Conservation (phyloP, 495 filamentous ascomycete genomes). For the Niebla homalea region DNA sequence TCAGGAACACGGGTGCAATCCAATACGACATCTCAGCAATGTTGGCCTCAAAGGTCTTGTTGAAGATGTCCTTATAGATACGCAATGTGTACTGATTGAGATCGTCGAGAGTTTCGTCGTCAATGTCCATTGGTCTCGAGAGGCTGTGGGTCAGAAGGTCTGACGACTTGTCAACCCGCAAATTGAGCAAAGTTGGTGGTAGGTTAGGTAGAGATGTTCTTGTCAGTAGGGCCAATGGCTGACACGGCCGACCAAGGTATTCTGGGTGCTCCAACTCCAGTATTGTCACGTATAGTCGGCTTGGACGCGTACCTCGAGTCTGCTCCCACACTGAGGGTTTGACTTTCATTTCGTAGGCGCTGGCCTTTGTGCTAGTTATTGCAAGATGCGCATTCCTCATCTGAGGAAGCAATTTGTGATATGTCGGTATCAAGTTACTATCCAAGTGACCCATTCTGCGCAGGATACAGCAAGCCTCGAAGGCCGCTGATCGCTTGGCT, state of each 20-base stretch:
- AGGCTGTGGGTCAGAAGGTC: constrained; percentile 36
- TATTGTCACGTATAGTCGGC: constrained; percentile 48
- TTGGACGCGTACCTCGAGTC: constrained; percentile 34
- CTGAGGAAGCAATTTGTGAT: constrained; percentile 57
- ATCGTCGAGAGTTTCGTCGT: constrained; percentile 27
- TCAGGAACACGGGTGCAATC: constrained; percentile 47
- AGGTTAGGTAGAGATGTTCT: constrained; percentile 49
- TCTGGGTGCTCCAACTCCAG: constrained; percentile 45
- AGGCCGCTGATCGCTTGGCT: constrained; percentile 87
- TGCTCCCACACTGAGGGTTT: constrained; percentile 73
- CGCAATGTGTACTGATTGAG: constrained; percentile 59
- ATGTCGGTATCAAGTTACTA: constrained; percentile 56
- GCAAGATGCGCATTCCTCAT: constrained; percentile 91
- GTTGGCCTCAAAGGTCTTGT: constrained; percentile 61
- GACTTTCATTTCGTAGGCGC: constrained; percentile 58
- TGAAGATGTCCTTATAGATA: constrained; percentile 77
- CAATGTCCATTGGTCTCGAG: constrained; percentile 27
- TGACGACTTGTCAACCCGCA: constrained; percentile 47
- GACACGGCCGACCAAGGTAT: constrained; percentile 46
- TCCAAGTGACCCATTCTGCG: constrained; percentile 55
- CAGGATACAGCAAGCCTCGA: constrained; percentile 65
- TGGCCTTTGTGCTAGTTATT: constrained; percentile 58
- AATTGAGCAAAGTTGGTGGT: constrained; percentile 57
- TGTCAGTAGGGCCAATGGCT: constrained; percentile 60
- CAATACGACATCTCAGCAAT: constrained; percentile 66